Percentiles rank a stretch among this genome's conserved stretches.
Conservation (phyloP, 2,329 filamentous ascomycete genomes). For the Rutstroemia sp. region DNA sequence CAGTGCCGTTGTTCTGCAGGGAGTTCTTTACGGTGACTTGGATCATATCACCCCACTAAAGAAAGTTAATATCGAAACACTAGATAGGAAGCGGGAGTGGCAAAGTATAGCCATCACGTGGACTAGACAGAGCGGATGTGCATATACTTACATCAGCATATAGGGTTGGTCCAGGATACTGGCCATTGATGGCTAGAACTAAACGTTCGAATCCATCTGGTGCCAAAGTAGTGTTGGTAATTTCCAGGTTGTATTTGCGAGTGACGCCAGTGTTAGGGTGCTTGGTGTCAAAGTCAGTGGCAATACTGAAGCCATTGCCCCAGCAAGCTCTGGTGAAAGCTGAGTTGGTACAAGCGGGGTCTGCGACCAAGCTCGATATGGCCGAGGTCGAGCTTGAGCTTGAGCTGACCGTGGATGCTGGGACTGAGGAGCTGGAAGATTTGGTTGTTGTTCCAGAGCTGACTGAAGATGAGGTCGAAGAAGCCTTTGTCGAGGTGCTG, state of each 20-base stretch:
- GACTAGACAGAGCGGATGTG: neutral
- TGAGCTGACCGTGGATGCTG: neutral
- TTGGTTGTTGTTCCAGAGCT: neutral
- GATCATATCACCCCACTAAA: conserved; percentile 25
- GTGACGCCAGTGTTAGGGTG: conserved; percentile 30
- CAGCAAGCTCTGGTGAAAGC: conserved; percentile 28
- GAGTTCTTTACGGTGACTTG: conserved; percentile 24
- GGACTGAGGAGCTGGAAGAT: neutral
- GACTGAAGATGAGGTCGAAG: neutral
- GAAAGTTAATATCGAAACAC: neutral
- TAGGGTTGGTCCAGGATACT: conserved; percentile 27
- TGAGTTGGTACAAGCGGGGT: conserved; percentile 24
- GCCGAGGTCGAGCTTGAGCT: neutral
- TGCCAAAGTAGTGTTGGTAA: conserved; percentile 23
- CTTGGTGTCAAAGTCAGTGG: conserved; percentile 26
- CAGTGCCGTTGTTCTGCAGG: conserved; percentile 30
- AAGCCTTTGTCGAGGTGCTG: neutral
- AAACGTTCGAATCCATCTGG: conserved; percentile 41
- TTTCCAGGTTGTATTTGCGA: conserved; percentile 22
- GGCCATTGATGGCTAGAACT: conserved; percentile 35
- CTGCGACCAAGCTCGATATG: conserved; percentile 6
- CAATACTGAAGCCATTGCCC: conserved; percentile 26
- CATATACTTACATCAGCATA: conserved; percentile 15
- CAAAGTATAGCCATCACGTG: neutral
- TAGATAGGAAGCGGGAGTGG: too few relatives aligned